phyloP scores from a whole-genome alignment of 441 rosid genomes.

The Gossypium gossypioides region DNA sequence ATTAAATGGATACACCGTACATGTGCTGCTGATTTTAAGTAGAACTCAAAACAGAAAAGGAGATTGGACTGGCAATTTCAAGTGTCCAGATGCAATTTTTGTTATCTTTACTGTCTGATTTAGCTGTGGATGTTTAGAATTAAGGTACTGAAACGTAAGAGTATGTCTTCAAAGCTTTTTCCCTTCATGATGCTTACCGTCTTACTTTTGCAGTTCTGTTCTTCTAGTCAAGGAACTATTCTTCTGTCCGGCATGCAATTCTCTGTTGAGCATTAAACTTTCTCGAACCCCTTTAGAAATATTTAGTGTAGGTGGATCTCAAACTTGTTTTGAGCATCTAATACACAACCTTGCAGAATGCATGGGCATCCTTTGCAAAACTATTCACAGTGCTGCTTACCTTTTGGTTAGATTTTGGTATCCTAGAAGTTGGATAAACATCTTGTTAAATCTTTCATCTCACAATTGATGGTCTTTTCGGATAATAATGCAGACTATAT shows the following conservation, averaged over 20 bases:
- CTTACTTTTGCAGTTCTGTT: background rate
- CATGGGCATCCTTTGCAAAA: background rate
- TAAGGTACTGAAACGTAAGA: background rate
- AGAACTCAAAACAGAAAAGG: background rate
- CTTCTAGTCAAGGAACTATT: background rate
- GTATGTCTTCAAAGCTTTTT: background rate
- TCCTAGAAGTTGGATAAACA: background rate
- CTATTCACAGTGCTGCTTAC: background rate
- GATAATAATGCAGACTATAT: background rate
- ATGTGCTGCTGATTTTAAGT: background rate
- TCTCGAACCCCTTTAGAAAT: background rate
- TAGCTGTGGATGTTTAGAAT: background rate
- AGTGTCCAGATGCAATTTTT: background rate
- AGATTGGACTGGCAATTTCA: background rate
- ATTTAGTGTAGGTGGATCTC: background rate
- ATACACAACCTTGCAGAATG: background rate
- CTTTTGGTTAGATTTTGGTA: background rate
- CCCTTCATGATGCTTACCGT: background rate
- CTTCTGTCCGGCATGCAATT: background rate
- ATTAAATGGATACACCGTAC: background rate
- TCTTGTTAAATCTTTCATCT: background rate
- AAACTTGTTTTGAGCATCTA: background rate
- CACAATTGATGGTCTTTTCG: background rate
- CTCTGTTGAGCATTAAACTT: background rate
- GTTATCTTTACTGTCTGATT: background rate